Evolutionary conservation across 2,329 filamentous ascomycete genomes (phyloP).

Genomic region (Penicillium crustosum): DNA sequence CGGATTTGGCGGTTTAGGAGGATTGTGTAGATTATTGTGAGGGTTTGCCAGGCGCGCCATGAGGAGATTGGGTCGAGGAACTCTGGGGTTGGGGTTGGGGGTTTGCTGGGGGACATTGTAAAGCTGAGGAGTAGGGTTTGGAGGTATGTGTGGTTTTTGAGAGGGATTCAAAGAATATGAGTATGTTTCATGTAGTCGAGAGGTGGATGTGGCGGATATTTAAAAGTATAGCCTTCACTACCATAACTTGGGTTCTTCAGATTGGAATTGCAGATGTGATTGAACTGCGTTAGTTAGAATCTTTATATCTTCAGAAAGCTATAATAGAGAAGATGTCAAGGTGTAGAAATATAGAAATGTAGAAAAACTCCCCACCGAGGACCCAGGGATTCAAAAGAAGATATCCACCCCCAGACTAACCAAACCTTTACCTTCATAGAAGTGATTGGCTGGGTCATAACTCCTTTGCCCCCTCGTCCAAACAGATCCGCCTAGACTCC

Average conservation of each 20-base stretch:
- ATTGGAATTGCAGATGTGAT: not conserved
- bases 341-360: not conserved
- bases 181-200: not conserved
- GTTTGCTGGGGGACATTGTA: not conserved
- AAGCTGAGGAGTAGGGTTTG: not conserved
- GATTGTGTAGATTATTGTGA: slow-evolving; percentile 20
- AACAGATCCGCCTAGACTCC: not conserved
- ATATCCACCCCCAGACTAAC: not conserved
- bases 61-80: slow-evolving; percentile 17
- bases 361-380: not conserved
- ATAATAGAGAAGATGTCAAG: not conserved
- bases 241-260: not conserved
- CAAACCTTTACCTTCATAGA: not conserved
- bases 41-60: slow-evolving; percentile 23
- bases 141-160: not conserved
- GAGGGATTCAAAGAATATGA: not conserved
- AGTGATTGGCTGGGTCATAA: not conserved
- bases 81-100: not conserved
- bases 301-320: not conserved
- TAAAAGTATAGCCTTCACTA: not conserved
- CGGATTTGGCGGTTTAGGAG: slow-evolving; percentile 24
- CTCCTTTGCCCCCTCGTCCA: not conserved
- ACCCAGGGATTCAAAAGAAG: not conserved
- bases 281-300: no score
- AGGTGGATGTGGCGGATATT: not conserved